Conservation (phyloP, 768 basidiomycete genomes). For the Epithele typhae region DNA sequence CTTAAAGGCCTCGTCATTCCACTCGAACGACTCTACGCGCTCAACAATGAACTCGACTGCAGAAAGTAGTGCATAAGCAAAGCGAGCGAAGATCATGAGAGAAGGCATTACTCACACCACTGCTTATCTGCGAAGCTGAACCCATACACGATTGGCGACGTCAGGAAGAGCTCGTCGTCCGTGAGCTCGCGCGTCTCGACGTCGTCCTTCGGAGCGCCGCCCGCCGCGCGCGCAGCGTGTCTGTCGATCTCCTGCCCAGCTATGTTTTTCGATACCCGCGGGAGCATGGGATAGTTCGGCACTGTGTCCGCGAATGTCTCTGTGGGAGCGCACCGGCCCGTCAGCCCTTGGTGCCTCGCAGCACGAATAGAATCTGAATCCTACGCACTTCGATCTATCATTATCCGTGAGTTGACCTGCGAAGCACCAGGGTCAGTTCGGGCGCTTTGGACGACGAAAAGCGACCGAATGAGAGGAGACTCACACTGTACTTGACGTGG, state of each 20-base stretch:
- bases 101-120: constrained; percentile 42
- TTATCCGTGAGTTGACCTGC: constrained; percentile 55
- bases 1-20: constrained; percentile 29
- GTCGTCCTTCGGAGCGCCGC: background rate
- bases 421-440: no score
- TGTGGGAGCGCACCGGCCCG: constrained; percentile 2
- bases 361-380: no score
- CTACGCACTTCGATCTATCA: constrained; percentile 52
- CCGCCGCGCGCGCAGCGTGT: constrained; percentile 12
- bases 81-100: background rate
- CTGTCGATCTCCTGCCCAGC: constrained; percentile 23
- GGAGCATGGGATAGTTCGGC: constrained; percentile 24
- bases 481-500: constrained; percentile 46
- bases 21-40: constrained; percentile 43
- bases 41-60: constrained; percentile 60
- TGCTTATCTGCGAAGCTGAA: constrained; percentile 58
- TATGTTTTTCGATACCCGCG: constrained; percentile 20
- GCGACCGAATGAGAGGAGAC: background rate
- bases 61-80: background rate
- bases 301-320: constrained; percentile 24
- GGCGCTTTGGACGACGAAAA: no score
- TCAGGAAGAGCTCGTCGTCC: constrained; percentile 51
- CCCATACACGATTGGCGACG: constrained; percentile 54
- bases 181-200: constrained; percentile 32
- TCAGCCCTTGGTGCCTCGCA: no score